Evolutionary conservation across 164 flowering plant genomes (phyloP).

Genomic region (Kalanchoe fedtschenkoi): DNA sequence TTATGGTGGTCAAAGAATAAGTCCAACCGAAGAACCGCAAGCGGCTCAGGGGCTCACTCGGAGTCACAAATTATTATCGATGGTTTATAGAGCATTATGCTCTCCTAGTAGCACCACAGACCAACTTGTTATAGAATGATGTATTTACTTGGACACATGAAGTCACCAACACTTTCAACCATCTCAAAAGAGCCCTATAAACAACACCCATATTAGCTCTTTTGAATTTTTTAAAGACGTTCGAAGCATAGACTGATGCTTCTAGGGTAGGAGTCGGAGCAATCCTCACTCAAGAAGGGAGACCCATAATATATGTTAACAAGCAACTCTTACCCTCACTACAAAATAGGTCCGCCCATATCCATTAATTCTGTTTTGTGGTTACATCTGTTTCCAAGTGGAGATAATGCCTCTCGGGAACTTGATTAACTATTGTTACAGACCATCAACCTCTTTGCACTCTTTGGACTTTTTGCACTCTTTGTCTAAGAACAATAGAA

Average conservation of each 20-base stretch:
- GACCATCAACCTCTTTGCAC: not conserved
- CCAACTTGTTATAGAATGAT: not conserved
- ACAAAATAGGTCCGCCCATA: not conserved
- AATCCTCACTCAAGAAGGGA: not conserved
- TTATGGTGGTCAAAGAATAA: not conserved
- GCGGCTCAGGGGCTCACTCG: not conserved
- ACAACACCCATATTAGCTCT: not conserved
- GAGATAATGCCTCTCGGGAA: not conserved
- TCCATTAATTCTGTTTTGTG: not conserved
- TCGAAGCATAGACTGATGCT: not conserved
- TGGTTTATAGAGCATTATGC: not conserved
- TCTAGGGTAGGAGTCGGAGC: not conserved
- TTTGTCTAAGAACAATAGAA: not conserved
- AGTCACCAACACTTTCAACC: not conserved
- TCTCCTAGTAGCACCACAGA: not conserved
- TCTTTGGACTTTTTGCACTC: not conserved
- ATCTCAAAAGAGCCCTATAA: not conserved
- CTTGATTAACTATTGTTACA: not conserved
- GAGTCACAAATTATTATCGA: not conserved
- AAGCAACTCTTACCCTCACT: not conserved
- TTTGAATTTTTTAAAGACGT: not conserved
- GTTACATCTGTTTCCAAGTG: not conserved
- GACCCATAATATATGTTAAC: not conserved
- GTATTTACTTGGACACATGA: not conserved
- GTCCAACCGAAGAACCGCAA: not conserved